Base-by-base conservation (phyloP, 306 rosid species). In the Cicer cuneatum region DNA sequence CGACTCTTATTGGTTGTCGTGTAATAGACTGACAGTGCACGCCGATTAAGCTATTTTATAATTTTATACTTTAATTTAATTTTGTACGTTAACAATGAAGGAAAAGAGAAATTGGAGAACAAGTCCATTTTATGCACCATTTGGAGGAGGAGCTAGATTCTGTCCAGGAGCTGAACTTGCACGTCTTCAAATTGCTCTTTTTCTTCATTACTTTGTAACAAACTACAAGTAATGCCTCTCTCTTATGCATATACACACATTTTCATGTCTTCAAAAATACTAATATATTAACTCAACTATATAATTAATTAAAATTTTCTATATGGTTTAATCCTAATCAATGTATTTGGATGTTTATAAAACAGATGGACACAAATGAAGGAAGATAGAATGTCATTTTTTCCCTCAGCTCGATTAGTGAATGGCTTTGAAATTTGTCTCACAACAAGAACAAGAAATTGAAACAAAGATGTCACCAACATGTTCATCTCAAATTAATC, bases 161-260 rank as follows among this genome's bases (percentile, higher is more conserved):
- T 93, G 98, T 83, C 97, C 98, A 0, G 98, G 98, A 72, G 96
- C 98, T 47, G 97, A 93, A 69, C 48, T 93, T 47, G 92, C 94
- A 72, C 98, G 94, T 38, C 96, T 93, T 61, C 98, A 93, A 65
- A 93, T 93, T 68, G 92, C 98, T 59, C 52, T 93, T 21, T 93
- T 93, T 76, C 96, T 93, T 57, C 94, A 83, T 81, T 86, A 73
- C 86, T 91, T 93, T 72, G 84, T 88, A 7, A 93, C 94, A 18
- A 78, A 83, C 6, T 89, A 88, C 19, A 82, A 85, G 98, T 91
- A 69, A 53, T 39, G 18, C 54, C 72, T n/a, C 56, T 37, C 8
- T n/a, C 19, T 40, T 6, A 0, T 43, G 12, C 70, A 33, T 56
- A 54, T 18, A 37, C n/a, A 11, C 39, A 42, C 48, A n/a, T 24